Base-by-base conservation (phyloP, 208 protist genomes). In the Trypanosoma vivax region DNA sequence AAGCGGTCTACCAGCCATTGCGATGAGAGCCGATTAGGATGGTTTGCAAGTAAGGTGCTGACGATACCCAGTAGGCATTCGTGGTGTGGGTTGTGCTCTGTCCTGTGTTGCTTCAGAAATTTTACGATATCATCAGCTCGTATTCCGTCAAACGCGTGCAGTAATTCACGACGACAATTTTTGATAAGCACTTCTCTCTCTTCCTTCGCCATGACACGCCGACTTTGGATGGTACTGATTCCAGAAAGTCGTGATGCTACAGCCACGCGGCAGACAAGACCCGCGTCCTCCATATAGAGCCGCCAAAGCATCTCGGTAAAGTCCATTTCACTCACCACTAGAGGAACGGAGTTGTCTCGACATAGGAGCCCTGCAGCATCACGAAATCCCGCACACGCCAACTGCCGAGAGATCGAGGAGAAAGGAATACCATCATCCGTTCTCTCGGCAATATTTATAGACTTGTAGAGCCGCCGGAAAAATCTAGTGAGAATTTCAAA, bases 1-100 rank as follows among this genome's bases (percentile, higher is more conserved):
- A 80, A 84, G 45, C 75, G 72, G 9, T 80, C 67, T 18, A 58
- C 38, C 25, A 89, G 35, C 73, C 76, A 89, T 5, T 71, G 52
- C 1, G 35, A 45, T 21, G 73, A 78, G 31, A 71, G 60, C 21
- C 49, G 24, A 5, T 38, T 38, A 10, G 63, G 43, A n/a, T 65
- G 35, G 5, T 58, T 46, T 24, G 81, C 65, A 16, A 89, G 66
- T 10, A 89, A 63, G 6, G 64, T 62, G 5, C 81, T 76, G 13
- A 79, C 63, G 31, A 71, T 60, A 40, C 68, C 76, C 33, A 81
- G 47, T 28, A 89, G 31, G 3, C 60, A 58, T 5, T 39, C 11
- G 29, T 70, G 59, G 5, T 47, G 43, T 0, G 53, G 52, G 6
- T 65, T 42, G 25, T 18, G 2, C 19, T 16, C 13, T 14, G 35